Conservation (phyloP, 148 eudicot species). For the Rhododendron williamsianum region DNA sequence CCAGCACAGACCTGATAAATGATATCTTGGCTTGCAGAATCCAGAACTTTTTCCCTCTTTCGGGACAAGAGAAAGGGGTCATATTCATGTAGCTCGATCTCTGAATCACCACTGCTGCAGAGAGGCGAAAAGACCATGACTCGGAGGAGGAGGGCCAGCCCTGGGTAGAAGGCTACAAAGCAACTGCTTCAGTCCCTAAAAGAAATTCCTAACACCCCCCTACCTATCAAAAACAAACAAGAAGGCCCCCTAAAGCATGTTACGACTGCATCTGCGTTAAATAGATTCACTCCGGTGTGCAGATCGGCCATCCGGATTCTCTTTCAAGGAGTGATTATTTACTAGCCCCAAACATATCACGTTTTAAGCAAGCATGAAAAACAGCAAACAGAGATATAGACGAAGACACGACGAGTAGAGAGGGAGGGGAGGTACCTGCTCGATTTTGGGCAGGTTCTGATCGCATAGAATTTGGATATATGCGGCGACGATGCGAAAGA, state of each 20-base stretch:
- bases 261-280: neutral
- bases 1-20: conserved; percentile 6
- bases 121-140: conserved; percentile 32
- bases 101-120: conserved; percentile 9
- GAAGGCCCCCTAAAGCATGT: neutral
- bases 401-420: neutral
- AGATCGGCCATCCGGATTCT: neutral
- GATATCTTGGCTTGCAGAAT: conserved; percentile 7
- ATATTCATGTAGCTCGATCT: conserved; percentile 2
- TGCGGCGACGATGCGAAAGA: neutral
- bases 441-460: neutral
- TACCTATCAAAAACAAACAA: neutral
- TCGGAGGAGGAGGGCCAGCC: neutral
- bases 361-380: neutral
- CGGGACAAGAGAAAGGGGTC: neutral
- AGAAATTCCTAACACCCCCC: neutral
- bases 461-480: neutral
- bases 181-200: neutral
- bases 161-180: neutral
- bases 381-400: neutral
- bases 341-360: neutral
- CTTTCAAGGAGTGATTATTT: neutral
- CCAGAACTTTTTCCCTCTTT: conserved; percentile 27
- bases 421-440: neutral
- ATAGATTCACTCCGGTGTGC: neutral